Conservation (phyloP, 352 stramenopile species). For the Phytophthora constricta region DNA sequence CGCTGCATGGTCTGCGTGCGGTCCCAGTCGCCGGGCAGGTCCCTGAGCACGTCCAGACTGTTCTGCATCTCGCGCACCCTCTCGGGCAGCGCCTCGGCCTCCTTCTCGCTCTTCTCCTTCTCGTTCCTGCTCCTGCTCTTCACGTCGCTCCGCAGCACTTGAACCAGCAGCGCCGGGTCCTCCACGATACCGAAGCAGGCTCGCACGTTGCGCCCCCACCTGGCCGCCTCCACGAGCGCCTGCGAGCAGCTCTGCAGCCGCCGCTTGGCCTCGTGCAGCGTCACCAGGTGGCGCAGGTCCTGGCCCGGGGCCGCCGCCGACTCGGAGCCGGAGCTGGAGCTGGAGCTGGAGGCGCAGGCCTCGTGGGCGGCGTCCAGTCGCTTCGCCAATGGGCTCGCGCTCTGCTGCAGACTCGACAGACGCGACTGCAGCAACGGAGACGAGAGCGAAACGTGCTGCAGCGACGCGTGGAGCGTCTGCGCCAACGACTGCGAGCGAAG, state of each 20-base stretch:
- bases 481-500: constrained; percentile 69
- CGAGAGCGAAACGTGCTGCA: constrained; percentile 66
- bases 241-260: constrained; percentile 68
- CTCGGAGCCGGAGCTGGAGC: background rate
- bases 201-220: constrained; percentile 73
- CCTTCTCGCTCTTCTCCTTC: constrained; percentile 7
- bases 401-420: constrained; percentile 54
- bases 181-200: constrained; percentile 56
- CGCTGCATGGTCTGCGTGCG: constrained; percentile 58
- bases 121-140: constrained; percentile 7
- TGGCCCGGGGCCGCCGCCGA: constrained; percentile 4
- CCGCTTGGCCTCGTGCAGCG: constrained; percentile 74
- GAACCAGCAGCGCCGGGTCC: constrained; percentile 34
- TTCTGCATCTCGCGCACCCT: constrained; percentile 67
- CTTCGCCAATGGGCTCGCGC: constrained; percentile 44
- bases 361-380: constrained; percentile 54
- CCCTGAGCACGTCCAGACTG: constrained; percentile 66
- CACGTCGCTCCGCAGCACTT: constrained; percentile 14
- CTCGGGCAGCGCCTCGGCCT: constrained; percentile 40
- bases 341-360: constrained; percentile 32
- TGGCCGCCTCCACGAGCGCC: constrained; percentile 70
- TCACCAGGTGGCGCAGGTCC: constrained; percentile 64
- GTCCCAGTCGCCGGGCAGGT: constrained; percentile 68
- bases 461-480: constrained; percentile 55
- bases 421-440: constrained; percentile 60